phyloP scores from a whole-genome alignment of 129 eudicot species.

The Chrysanthemum makinoi region DNA sequence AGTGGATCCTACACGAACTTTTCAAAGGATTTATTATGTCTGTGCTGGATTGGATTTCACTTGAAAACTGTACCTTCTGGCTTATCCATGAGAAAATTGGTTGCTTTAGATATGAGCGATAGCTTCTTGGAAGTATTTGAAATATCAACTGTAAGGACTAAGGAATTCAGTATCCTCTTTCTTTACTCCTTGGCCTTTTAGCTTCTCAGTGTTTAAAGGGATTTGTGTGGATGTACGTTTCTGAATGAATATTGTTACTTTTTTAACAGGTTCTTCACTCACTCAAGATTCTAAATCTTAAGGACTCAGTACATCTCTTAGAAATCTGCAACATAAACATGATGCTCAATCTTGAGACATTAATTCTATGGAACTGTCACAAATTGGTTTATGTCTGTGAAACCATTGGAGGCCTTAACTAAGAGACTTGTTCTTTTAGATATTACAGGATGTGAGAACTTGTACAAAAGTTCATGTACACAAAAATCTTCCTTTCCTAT shows the following conservation, averaged over 20 bases:
- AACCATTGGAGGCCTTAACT: not conserved
- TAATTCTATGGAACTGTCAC: not conserved
- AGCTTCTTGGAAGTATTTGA: conserved; percentile 2
- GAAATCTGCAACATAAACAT: not conserved
- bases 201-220: not conserved
- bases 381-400: not conserved
- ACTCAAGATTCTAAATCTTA: not conserved
- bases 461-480: not conserved
- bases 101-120: conserved; percentile 22
- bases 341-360: not conserved
- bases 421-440: not conserved
- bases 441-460: not conserved
- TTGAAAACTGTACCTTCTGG: conserved; percentile 10
- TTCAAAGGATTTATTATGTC: conserved; percentile 12
- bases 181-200: not conserved
- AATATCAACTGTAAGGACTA: not conserved
- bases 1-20: conserved; percentile 5
- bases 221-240: not conserved
- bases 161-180: not conserved
- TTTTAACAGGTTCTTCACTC: not conserved
- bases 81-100: not conserved
- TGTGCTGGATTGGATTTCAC: conserved; percentile 25
- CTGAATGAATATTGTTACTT: too few relatives aligned
- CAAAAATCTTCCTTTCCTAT: not conserved
- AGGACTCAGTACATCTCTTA: not conserved